These are phyloP conservation scores for Mycena capillaripes DNA, from an alignment of 768 basidiomycete species.

Conservation along the genomic window DNA sequence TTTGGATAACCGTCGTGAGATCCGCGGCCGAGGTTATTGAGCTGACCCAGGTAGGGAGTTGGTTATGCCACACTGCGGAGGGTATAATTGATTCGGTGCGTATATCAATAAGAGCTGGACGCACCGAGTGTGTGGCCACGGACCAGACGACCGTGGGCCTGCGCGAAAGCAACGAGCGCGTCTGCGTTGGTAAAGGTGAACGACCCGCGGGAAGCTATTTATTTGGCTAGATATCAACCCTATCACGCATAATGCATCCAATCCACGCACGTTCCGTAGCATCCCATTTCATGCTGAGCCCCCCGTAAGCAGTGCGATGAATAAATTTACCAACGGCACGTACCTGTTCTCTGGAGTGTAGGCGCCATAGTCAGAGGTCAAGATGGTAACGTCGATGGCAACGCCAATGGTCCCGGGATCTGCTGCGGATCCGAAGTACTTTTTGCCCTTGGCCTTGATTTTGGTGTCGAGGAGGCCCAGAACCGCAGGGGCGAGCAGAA, in stretches of 20 bases:
- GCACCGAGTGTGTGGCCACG: conserved; percentile 41
- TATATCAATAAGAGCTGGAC: neutral
- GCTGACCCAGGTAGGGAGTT: conserved; percentile 56
- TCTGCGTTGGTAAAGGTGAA: conserved; percentile 44
- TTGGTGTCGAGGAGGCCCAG: conserved; percentile 3
- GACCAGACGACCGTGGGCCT: conserved; percentile 51
- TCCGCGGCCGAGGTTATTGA: conserved; percentile 44
- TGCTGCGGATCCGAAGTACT: conserved; percentile 6
- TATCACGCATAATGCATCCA: too few relatives aligned
- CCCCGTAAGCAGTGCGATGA: neutral
- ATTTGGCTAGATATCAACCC: too few relatives aligned
- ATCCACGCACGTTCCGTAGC: conserved; percentile 48
- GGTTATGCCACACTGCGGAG: conserved; percentile 55
- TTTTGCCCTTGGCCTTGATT: conserved; percentile 17
- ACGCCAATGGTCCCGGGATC: conserved; percentile 1
- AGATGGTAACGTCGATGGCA: conserved; percentile 5
- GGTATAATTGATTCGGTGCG: neutral
- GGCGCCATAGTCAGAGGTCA: conserved; percentile 6
- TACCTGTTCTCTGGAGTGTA: conserved; percentile 11
- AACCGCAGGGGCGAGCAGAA: too few relatives aligned
- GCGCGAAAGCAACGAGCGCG: conserved; percentile 51
- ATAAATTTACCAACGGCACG: neutral
- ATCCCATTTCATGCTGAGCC: conserved; percentile 42
- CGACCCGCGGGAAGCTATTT: conserved; percentile 41
- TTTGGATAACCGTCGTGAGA: conserved; percentile 49